Evolutionary conservation across 2,329 filamentous ascomycete genomes (phyloP).

Genomic region (Cryphonectria naterciae): DNA sequence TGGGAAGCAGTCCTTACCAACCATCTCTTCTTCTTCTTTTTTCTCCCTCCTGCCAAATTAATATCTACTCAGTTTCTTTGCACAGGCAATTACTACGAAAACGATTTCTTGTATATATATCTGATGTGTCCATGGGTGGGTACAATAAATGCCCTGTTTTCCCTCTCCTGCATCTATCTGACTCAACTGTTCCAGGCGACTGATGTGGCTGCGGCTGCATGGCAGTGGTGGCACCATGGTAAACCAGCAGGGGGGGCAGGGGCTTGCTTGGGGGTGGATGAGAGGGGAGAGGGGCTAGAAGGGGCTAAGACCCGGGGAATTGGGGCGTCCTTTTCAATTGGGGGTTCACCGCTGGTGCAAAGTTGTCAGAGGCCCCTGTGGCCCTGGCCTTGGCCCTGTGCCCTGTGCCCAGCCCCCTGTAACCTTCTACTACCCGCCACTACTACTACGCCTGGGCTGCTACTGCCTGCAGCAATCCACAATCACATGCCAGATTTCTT

Average conservation of each 20-base stretch:
- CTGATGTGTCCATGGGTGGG: neutral
- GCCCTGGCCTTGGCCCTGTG: neutral
- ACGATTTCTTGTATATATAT: neutral
- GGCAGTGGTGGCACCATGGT: too few relatives aligned
- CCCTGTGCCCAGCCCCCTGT: constrained; percentile 1
- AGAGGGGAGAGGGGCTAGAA: too few relatives aligned
- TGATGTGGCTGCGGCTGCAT: too few relatives aligned
- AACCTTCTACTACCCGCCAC: neutral
- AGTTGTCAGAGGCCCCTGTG: neutral
- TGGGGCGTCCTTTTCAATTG: neutral
- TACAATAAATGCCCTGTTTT: neutral
- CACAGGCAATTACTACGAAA: neutral
- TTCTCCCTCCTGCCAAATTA: too few relatives aligned
- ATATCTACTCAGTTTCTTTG: neutral
- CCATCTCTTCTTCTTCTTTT: too few relatives aligned
- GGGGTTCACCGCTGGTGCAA: neutral
- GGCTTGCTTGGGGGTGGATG: neutral
- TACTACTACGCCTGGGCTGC: too few relatives aligned
- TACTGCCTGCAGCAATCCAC: neutral
- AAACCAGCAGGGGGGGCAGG: neutral
- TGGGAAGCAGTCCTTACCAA: too few relatives aligned
- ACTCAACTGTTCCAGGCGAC: too few relatives aligned
- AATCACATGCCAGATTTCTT: constrained; percentile 17
- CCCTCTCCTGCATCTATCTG: neutral
- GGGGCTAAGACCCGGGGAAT: neutral